Conservation (phyloP, 164 flowering plant species). For the Vitis riparia region DNA sequence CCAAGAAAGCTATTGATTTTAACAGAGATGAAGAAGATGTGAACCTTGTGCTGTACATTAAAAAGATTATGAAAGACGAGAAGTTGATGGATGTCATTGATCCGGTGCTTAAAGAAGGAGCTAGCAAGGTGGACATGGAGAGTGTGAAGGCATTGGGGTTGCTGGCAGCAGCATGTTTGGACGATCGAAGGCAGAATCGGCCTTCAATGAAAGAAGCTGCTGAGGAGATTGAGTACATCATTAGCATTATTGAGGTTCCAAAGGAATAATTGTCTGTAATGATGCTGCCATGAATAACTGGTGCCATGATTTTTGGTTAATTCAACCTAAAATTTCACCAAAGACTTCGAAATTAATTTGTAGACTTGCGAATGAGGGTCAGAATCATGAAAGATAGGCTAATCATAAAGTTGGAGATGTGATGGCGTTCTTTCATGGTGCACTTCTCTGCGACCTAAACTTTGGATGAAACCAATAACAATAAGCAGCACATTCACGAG, state of each 20-base stretch:
- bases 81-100: slow-evolving; percentile 33
- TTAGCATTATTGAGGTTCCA: slow-evolving; percentile 14
- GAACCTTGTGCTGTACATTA: slow-evolving; percentile 36
- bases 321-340: no score
- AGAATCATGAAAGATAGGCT: no score
- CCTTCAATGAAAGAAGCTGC: slow-evolving; percentile 46
- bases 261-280: slow-evolving; percentile 1
- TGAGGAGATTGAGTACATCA: slow-evolving; percentile 39
- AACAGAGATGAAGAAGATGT: slow-evolving; percentile 33
- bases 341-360: no score
- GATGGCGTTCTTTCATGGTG: no score
- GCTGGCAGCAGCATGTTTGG: slow-evolving; percentile 37
- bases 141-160: slow-evolving; percentile 34
- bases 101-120: slow-evolving; percentile 25
- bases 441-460: no score
- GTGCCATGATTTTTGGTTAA: no score
- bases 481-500: no score
- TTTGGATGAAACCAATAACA: no score
- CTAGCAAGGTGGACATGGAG: slow-evolving; percentile 26
- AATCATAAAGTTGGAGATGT: no score
- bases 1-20: slow-evolving; percentile 40
- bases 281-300: no score
- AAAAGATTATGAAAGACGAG: slow-evolving; percentile 28
- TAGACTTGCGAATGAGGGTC: no score
- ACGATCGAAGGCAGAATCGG: slow-evolving; percentile 38